Base-by-base conservation (phyloP, 1,139 yeast genomes). In the Hanseniaspora uvarum region DNA sequence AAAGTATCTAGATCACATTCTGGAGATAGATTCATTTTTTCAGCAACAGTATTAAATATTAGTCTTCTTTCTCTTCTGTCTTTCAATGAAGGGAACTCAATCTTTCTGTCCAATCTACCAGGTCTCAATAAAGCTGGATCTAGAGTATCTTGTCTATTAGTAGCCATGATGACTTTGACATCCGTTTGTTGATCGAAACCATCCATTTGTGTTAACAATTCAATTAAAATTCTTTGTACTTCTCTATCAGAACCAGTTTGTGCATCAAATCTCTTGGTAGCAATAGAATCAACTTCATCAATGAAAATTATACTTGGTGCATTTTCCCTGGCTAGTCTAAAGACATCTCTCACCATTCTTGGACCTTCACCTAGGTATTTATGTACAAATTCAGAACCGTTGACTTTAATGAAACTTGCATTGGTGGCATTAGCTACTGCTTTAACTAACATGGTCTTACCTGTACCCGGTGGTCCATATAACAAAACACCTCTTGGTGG, bases 191-290 rank as follows among this genome's bases (percentile, higher is more conserved):
- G 98, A 68, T 94, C 98, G 64, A 94, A 94, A 54, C 99, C 99
- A 71, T 94, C 99, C 97, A 94, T 92, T 72, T 94, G 99, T 65
- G 94, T 94, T 66, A 94, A 79, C 66, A 94, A 76, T 71, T 94
- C 99, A 66, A 94, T 82, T 69, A 94, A 75, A 62, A 92, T 94
- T 75, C 99, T 87, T 73, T 94, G 99, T 55, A 94, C 98, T 73
- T 94, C 99, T 70, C 98, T 81, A 72, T 94, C 99, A 40, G 98
- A 97, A 67, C 98, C 98, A 5, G 98, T 92, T 73, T 89, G 97
- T 30, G 98, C 98, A 71, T 94, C 99, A 65, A 92, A 94, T 73
- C 99, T 87, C 71, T 92, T 94, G 38, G 98, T 92, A 52, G 98
- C 99, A 70, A 94, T 94, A 40, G 99, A 96, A 72, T 94, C 99